Evolutionary conservation across 2,329 filamentous ascomycete species (phyloP), one percentile per base, ranked within the genome.

Genomic region (Colletotrichum higginsianum): DNA sequence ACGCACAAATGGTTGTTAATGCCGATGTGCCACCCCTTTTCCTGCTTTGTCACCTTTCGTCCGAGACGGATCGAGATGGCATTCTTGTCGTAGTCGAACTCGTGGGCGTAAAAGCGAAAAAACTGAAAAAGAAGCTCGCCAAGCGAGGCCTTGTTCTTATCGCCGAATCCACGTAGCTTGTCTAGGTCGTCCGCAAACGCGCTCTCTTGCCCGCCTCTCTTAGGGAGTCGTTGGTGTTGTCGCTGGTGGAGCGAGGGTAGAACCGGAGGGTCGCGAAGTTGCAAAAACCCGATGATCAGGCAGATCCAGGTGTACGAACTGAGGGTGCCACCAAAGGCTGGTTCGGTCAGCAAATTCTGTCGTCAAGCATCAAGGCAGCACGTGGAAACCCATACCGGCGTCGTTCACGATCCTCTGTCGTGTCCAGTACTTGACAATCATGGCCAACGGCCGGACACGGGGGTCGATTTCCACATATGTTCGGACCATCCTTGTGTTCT

Each of bases 251-350:
- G 86, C 18, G 93, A 91, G 4, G 96, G 96, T 26, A 99, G 83
- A 66, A 99, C 90, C 0, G 96, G 93, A 18, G 94, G 93, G 71
- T 92, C 88, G 77, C 95, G 91, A 62, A 94, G 93, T 82, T 99
- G 96, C 35, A 99, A 88, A 79, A 98, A 99, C 76, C 95, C 97
- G 79, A 99, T 93, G 75, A 98, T 97, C 87, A 99, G 90, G 82
- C 96, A 99, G 80, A 98, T 98, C 96, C 96, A 99, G 26, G 96
- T 98, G 80, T 99, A 99, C 21, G 96, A 99, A 82, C 96, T 98
- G 72, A 99, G 87, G 8, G 96, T 99, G 68, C 94, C 95, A 74
- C 96, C 95, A 79, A 95, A 94, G 70, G 93, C 96, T 97, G 79
- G 44, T 69, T 23, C 5, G 58, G 16, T 75, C 35, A 70, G 55